These are phyloP conservation scores for Daedaleopsis sinensis DNA, from an alignment of 768 basidiomycete genomes.

Conservation along the genomic window DNA sequence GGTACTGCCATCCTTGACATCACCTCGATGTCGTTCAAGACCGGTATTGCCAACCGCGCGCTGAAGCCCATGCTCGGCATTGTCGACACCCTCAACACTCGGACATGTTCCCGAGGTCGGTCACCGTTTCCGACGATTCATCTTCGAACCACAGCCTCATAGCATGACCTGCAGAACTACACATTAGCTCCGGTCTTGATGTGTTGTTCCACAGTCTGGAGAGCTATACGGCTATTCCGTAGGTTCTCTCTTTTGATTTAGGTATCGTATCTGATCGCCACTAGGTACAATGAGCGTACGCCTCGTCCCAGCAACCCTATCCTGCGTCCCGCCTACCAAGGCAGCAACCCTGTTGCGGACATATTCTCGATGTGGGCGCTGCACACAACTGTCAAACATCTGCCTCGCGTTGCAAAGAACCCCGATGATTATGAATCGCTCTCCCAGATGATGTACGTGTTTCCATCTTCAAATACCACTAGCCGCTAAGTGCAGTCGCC, in stretches of 20 bases:
- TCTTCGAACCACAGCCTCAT: neutral
- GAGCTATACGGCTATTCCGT: conserved; percentile 94
- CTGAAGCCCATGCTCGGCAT: conserved; percentile 84
- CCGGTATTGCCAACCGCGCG: conserved; percentile 91
- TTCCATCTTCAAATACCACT: neutral
- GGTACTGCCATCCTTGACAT: conserved; percentile 95
- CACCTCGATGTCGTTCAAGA: conserved; percentile 91
- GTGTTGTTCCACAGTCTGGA: conserved; percentile 97
- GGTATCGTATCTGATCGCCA: conserved; percentile 20
- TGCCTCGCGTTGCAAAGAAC: conserved; percentile 85
- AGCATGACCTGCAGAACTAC: conserved; percentile 53
- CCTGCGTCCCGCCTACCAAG: conserved; percentile 89
- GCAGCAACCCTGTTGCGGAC: conserved; percentile 92
- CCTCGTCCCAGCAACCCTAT: conserved; percentile 92
- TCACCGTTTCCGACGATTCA: neutral
- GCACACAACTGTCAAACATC: conserved; percentile 82
- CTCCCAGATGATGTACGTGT: conserved; percentile 83
- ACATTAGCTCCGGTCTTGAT: conserved; percentile 94
- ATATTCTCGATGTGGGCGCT: conserved; percentile 96
- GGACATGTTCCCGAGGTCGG: conserved; percentile 66
- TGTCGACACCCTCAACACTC: conserved; percentile 89
- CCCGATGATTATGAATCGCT: conserved; percentile 81
- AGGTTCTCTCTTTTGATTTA: conserved; percentile 28
- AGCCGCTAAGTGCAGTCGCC: neutral
- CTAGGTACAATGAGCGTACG: conserved; percentile 85